These are phyloP conservation scores for Thraustochytrium striatum DNA, from an alignment of 352 stramenopile species.

Conservation along the genomic window DNA sequence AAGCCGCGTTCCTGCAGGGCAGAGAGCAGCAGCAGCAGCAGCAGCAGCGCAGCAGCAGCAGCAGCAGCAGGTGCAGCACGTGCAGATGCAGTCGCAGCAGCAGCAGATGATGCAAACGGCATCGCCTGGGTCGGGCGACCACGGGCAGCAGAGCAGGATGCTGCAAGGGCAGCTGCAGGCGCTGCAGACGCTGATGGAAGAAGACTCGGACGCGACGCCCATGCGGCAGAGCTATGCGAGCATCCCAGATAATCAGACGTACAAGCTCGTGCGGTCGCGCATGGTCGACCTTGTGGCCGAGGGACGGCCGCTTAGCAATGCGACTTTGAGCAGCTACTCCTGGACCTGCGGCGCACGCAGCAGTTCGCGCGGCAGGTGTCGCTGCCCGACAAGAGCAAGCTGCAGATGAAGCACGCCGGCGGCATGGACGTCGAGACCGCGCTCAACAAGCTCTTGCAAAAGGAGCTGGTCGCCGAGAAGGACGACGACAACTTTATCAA, in stretches of 20 bases:
- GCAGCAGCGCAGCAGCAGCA: too few species aligned
- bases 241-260: slow-evolving; percentile 34
- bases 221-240: too few species aligned
- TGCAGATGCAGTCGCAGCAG: too few species aligned
- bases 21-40: too few species aligned
- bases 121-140: too few species aligned
- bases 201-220: too few species aligned
- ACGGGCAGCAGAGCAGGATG: too few species aligned
- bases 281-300: slow-evolving; percentile 36
- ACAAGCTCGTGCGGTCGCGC: slow-evolving; percentile 27
- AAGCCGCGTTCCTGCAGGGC: too few species aligned
- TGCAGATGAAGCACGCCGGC: slow-evolving; percentile 18
- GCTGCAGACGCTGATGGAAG: too few species aligned
- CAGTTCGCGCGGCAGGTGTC: slow-evolving; percentile 30
- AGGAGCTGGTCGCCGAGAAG: slow-evolving; percentile 6
- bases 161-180: too few species aligned
- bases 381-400: slow-evolving; percentile 30
- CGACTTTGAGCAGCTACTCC: slow-evolving; percentile 42
- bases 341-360: slow-evolving; percentile 38
- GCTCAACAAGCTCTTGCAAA: slow-evolving; percentile 8
- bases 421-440: not conserved
- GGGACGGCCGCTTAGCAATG: not conserved
- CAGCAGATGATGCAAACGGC: too few species aligned
- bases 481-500: slow-evolving; percentile 44
- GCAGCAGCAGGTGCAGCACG: too few species aligned